phyloP scores from a whole-genome alignment of 208 protist genomes.

The Trypanosomatidae sp. region DNA sequence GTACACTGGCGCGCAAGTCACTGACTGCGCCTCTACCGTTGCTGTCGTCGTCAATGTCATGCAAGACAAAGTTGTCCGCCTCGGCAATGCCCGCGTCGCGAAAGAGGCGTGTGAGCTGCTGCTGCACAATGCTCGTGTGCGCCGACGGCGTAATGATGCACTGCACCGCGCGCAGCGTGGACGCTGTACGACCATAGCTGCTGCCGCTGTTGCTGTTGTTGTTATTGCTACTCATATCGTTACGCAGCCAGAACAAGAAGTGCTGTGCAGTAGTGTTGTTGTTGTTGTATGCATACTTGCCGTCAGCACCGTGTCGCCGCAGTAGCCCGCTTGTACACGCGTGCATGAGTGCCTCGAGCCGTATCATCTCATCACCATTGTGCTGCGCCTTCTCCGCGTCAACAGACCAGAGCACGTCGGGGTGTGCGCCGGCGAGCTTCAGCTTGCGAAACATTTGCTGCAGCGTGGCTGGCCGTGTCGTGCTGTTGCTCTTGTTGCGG shows the following conservation, averaged over 20 bases:
- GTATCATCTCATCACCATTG: slow-evolving; percentile 81
- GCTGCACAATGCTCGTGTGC: slow-evolving; percentile 25
- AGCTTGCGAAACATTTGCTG: slow-evolving; percentile 75
- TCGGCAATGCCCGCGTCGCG: slow-evolving; percentile 43
- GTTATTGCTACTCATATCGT: neutral
- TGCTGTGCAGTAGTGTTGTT: slow-evolving; percentile 10
- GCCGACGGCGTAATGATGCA: slow-evolving; percentile 54
- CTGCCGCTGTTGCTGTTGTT: neutral
- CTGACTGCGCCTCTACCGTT: slow-evolving; percentile 13
- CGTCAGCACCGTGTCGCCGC: neutral
- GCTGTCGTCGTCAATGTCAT: slow-evolving; percentile 1
- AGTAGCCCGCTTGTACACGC: slow-evolving; percentile 11
- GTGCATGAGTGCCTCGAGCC: slow-evolving; percentile 69
- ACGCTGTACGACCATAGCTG: too few relatives aligned
- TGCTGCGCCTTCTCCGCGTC: slow-evolving; percentile 79
- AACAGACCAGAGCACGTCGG: slow-evolving; percentile 70
- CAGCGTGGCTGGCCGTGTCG: slow-evolving; percentile 30
- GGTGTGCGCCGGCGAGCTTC: slow-evolving; percentile 74
- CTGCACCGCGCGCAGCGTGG: slow-evolving; percentile 16
- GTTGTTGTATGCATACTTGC: neutral
- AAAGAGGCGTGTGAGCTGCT: slow-evolving; percentile 55
- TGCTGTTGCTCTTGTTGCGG: too few relatives aligned
- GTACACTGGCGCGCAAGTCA: slow-evolving; percentile 52
- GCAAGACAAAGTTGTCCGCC: slow-evolving; percentile 37
- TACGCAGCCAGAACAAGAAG: slow-evolving; percentile 60